Conservation (phyloP, 2,329 filamentous ascomycete genomes). For the Xylaria sp. region DNA sequence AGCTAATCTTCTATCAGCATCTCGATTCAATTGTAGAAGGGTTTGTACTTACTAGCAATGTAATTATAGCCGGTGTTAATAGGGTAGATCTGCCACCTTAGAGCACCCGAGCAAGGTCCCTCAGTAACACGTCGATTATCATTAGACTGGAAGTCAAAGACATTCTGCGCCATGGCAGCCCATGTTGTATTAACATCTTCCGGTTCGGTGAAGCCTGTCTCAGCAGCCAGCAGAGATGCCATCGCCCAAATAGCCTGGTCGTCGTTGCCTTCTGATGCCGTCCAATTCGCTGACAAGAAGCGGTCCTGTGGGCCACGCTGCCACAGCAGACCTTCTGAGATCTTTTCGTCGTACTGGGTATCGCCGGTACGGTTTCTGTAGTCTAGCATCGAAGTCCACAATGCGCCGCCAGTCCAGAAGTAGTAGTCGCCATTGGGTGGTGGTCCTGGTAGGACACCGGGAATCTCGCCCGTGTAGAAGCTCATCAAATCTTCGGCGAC, state of each 20-base stretch:
- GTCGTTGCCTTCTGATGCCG: slow-evolving; percentile 57
- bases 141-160: slow-evolving; percentile 69
- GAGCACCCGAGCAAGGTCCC: slow-evolving; percentile 65
- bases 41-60: slow-evolving; percentile 51
- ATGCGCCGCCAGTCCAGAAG: slow-evolving; percentile 64
- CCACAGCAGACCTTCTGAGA: slow-evolving; percentile 55
- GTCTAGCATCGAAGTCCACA: slow-evolving; percentile 64
- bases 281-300: slow-evolving; percentile 57
- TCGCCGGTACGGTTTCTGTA: slow-evolving; percentile 66
- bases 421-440: slow-evolving; percentile 52
- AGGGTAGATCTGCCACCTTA: slow-evolving; percentile 73
- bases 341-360: slow-evolving; percentile 59
- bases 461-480: slow-evolving; percentile 45
- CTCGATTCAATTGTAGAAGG: not conserved
- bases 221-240: slow-evolving; percentile 69
- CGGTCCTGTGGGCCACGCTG: slow-evolving; percentile 57
- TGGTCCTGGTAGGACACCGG: slow-evolving; percentile 42
- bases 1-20: slow-evolving; percentile 38
- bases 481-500: slow-evolving; percentile 49
- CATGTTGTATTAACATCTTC: slow-evolving; percentile 61
- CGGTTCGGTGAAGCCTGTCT: slow-evolving; percentile 67
- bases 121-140: slow-evolving; percentile 58
- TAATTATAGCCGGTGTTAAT: slow-evolving; percentile 64
- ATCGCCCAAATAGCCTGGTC: slow-evolving; percentile 72
- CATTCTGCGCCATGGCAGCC: slow-evolving; percentile 69